These are phyloP conservation scores for Rhizopus stolonifer DNA, from an alignment of 371 early-diverging fungal genomes.

Conservation along the genomic window DNA sequence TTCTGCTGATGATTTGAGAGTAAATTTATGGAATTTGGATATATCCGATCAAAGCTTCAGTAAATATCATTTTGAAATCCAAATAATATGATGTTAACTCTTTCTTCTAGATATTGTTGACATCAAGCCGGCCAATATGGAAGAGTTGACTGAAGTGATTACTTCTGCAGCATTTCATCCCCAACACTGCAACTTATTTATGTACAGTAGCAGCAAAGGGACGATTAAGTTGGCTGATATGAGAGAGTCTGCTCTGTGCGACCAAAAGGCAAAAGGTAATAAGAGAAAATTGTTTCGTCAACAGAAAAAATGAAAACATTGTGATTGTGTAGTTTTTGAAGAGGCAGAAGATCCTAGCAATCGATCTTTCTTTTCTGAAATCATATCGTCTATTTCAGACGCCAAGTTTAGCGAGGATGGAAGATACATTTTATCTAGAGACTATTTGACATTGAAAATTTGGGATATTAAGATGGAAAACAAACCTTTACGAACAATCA, in stretches of 20 bases:
- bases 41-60: conserved; percentile 82
- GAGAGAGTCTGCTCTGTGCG: conserved; percentile 85
- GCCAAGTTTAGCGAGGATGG: conserved; percentile 96
- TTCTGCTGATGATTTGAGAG: conserved; percentile 97
- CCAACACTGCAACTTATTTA: conserved; percentile 81
- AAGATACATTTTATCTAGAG: conserved; percentile 93
- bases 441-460: conserved; percentile 93
- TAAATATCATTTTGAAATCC: background rate
- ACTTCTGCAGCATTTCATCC: conserved; percentile 94
- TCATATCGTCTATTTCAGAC: conserved; percentile 97
- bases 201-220: conserved; percentile 93
- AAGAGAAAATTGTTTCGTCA: background rate
- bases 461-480: conserved; percentile 98
- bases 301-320: too few relatives aligned
- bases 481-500: conserved; percentile 90
- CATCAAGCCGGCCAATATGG: conserved; percentile 94
- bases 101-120: conserved; percentile 80
- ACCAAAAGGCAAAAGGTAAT: conserved; percentile 71
- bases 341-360: conserved; percentile 91
- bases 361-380: conserved; percentile 97
- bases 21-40: conserved; percentile 98
- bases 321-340: conserved; percentile 75
- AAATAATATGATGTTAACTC: background rate
- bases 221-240: conserved; percentile 88
- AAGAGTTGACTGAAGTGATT: conserved; percentile 94